Conservation (phyloP, 805 yeast genomes). For the Lipomyces anomalus region DNA sequence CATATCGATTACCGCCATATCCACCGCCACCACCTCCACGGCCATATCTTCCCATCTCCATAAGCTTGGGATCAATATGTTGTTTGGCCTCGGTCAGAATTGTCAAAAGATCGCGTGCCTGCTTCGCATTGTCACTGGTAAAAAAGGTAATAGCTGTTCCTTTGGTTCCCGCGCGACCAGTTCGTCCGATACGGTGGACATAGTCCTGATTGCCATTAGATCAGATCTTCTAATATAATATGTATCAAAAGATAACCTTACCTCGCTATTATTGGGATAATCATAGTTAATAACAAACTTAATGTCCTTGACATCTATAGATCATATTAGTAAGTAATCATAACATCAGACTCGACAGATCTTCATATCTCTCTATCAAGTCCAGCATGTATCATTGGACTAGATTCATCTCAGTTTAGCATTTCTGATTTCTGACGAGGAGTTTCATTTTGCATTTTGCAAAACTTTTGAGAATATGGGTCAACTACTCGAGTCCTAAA, state of each 20-base stretch:
- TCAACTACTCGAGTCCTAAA: no score
- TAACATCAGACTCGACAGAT: no score
- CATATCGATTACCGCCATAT: conserved; percentile 45
- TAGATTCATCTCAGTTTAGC: no score
- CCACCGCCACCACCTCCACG: conserved; percentile 64
- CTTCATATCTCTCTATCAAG: no score
- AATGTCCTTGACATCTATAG: conserved; percentile 92
- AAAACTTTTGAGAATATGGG: no score
- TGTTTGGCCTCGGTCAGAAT: conserved; percentile 96
- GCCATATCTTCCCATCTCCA: conserved; percentile 67
- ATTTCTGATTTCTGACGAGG: no score
- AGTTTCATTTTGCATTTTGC: no score
- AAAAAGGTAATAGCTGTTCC: conserved; percentile 96
- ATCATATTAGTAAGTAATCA: neutral
- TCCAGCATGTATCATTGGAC: no score
- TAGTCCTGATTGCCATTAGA: conserved; percentile 49
- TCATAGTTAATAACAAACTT: conserved; percentile 89
- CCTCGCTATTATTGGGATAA: conserved; percentile 95
- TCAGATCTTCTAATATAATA: no score
- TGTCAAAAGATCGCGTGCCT: conserved; percentile 84
- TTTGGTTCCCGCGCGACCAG: conserved; percentile 96
- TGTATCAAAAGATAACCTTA: neutral
- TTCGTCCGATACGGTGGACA: conserved; percentile 98
- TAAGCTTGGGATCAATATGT: conserved; percentile 72
- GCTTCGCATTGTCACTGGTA: conserved; percentile 77